phyloP scores from a whole-genome alignment of 768 basidiomycete genomes.

The Auricularia heimuer region DNA sequence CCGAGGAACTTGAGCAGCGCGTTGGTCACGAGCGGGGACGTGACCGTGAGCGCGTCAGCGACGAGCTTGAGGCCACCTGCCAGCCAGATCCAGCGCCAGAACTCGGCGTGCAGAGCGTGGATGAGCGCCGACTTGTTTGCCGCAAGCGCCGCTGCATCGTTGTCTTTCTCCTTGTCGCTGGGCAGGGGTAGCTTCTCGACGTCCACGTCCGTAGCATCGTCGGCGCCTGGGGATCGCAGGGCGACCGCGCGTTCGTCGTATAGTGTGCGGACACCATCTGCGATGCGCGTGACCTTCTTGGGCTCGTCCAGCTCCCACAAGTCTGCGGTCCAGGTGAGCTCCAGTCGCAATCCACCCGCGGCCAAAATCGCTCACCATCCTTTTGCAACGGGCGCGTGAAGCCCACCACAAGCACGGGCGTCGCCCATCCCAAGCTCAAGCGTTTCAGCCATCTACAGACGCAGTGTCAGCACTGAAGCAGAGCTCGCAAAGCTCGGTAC shows the following conservation, averaged over 20 bases:
- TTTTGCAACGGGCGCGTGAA: slow-evolving; percentile 47
- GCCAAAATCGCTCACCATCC: slow-evolving; percentile 31
- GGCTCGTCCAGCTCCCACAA: slow-evolving; percentile 40
- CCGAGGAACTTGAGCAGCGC: slow-evolving; percentile 50
- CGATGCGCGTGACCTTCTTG: slow-evolving; percentile 28
- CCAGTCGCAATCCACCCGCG: not conserved
- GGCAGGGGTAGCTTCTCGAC: not conserved
- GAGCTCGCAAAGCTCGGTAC: not conserved
- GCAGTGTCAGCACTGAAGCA: too few species aligned
- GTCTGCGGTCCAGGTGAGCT: slow-evolving; percentile 24
- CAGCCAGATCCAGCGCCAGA: slow-evolving; percentile 37
- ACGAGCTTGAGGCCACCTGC: slow-evolving; percentile 39
- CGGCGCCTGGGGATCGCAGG: not conserved
- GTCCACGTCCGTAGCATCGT: not conserved
- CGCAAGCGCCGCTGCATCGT: too few species aligned
- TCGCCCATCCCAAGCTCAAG: slow-evolving; percentile 29
- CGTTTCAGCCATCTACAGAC: not conserved
- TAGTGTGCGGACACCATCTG: slow-evolving; percentile 32
- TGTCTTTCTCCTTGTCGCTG: too few species aligned
- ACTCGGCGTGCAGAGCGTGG: slow-evolving; percentile 36
- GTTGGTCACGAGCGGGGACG: slow-evolving; percentile 51
- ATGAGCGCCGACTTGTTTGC: slow-evolving; percentile 20
- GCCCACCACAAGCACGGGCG: slow-evolving; percentile 44
- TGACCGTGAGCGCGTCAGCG: slow-evolving; percentile 40
- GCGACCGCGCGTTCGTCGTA: slow-evolving; percentile 26